Percentiles rank a stretch among this genome's conserved stretches.
phyloP scores from a whole-genome alignment of 2,329 filamentous ascomycete genomes.

The Tolypocladium endophyticum region DNA sequence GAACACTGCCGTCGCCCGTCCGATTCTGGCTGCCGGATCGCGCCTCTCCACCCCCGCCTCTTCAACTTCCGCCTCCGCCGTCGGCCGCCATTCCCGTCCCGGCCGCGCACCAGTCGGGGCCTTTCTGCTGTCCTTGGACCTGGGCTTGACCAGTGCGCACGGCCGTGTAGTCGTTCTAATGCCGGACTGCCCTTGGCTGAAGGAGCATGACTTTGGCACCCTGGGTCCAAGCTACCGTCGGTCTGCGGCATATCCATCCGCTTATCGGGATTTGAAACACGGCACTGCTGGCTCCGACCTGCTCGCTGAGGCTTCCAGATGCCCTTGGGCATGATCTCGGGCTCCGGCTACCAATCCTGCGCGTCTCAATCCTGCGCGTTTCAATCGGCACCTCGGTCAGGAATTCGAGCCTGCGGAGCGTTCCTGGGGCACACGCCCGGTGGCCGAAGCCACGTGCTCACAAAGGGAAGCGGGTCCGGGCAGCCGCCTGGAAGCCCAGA shows the following conservation, averaged over 20 bases:
- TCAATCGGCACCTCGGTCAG: background rate
- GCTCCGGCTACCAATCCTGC: background rate
- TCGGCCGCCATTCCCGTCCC: background rate
- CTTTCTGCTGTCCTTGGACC: background rate
- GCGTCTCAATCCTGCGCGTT: background rate
- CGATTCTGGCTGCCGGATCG: background rate
- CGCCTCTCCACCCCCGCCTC: background rate
- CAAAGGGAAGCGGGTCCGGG: background rate
- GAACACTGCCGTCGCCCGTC: background rate
- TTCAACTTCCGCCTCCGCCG: background rate
- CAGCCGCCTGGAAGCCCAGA: background rate
- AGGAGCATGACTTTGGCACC: background rate
- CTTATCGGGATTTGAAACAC: background rate
- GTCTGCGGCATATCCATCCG: background rate
- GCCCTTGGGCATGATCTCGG: background rate
- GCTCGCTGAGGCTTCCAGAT: background rate
- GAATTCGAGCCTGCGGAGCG: background rate
- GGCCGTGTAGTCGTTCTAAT: background rate
- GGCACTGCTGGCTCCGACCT: background rate
- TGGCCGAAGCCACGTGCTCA: background rate
- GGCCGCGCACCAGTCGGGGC: background rate
- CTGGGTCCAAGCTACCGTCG: background rate
- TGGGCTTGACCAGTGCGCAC: background rate
- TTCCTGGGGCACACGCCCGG: background rate
- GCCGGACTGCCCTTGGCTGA: background rate